phyloP scores from a whole-genome alignment of 73 alveolate genomes.

The Durusdinium trenchii region DNA sequence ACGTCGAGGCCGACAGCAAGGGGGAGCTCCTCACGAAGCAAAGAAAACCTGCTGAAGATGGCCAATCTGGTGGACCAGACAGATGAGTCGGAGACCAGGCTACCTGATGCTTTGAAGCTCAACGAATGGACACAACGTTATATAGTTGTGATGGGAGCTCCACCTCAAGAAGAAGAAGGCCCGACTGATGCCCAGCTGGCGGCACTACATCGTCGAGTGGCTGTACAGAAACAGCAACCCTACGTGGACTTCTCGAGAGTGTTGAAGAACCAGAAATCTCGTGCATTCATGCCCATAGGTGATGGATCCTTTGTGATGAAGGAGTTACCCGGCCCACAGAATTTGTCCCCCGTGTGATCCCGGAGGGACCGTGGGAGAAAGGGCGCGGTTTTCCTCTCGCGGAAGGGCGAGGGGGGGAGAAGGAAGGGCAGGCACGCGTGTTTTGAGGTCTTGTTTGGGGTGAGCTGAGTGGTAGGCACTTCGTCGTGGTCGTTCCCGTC shows the following conservation, averaged over 20 bases:
- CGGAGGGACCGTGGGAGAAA: too few species aligned
- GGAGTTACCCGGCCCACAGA: background rate
- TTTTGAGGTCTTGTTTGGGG: too few species aligned
- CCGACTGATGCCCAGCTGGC: conserved; percentile 9
- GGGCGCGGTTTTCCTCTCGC: too few species aligned
- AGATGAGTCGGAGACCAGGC: background rate
- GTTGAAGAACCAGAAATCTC: background rate
- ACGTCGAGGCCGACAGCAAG: too few species aligned
- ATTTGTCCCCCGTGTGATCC: too few species aligned
- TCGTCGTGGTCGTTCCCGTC: too few species aligned
- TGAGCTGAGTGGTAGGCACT: too few species aligned
- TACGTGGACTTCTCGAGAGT: background rate
- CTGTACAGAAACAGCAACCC: background rate
- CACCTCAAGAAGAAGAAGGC: conserved; percentile 24
- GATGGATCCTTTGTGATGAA: background rate
- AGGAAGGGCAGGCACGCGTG: too few species aligned
- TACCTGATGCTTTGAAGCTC: background rate
- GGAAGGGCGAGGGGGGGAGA: too few species aligned
- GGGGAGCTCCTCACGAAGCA: background rate
- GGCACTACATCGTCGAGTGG: background rate
- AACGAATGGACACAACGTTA: background rate
- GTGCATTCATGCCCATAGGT: background rate
- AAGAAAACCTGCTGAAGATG: conserved; percentile 30
- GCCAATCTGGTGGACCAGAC: background rate
- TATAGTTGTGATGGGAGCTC: background rate